Percentiles rank a stretch among this genome's conserved stretches.
Conservation (phyloP, 306 rosid species). For the Casuarina cunninghamiana region DNA sequence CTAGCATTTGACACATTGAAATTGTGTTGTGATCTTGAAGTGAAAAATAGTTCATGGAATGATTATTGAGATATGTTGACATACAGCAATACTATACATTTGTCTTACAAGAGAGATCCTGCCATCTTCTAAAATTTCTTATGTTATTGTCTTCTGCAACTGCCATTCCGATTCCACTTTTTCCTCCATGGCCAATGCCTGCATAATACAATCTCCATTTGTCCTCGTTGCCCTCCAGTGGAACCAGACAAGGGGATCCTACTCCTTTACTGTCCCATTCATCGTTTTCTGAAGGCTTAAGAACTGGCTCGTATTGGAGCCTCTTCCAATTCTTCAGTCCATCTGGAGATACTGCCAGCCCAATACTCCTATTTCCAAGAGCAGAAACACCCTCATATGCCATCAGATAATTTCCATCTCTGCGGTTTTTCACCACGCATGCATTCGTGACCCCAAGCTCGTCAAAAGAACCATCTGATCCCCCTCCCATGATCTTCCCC, state of each 20-base stretch:
- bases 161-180: conserved; percentile 37
- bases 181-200: conserved; percentile 25
- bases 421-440: conserved; percentile 20
- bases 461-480: conserved; percentile 9
- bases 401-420: conserved; percentile 23
- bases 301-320: neutral
- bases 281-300: conserved; percentile 3
- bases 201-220: conserved; percentile 29
- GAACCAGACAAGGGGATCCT: conserved; percentile 31
- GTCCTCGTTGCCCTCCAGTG: conserved; percentile 15
- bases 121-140: conserved; percentile 24
- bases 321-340: conserved; percentile 23
- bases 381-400: conserved; percentile 24
- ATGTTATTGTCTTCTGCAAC: conserved; percentile 21
- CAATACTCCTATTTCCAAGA: conserved; percentile 13
- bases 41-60: neutral
- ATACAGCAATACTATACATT: conserved; percentile 11
- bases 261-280: conserved; percentile 32
- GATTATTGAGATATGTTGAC: neutral
- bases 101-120: conserved; percentile 13
- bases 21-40: neutral
- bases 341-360: conserved; percentile 23
- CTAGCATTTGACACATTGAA: neutral
- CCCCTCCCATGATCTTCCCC: conserved; percentile 12
- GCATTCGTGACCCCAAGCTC: conserved; percentile 29